Evolutionary conservation across 148 eudicot genomes (phyloP), one percentile per base, ranked within the genome.

Genomic region (Limonium bicolor): DNA sequence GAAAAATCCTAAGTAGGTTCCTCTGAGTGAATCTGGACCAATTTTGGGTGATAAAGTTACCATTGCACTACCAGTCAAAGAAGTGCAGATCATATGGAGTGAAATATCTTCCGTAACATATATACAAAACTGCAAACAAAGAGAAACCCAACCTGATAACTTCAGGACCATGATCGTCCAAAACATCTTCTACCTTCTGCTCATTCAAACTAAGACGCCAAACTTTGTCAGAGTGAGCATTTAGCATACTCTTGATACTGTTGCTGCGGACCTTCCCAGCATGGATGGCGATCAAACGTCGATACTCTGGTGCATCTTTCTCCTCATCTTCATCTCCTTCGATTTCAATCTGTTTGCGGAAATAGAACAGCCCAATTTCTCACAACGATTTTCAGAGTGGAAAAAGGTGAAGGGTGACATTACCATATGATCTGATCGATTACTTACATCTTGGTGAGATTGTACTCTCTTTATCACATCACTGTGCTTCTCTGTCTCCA

Each of bases 1-100:
- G 94, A 50, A 60, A 82, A 24, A 78, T 49, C 58, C 86, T 82
- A 13, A 82, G 74, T 13, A 82, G 39, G 54, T 82, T 78, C 51
- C 56, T 53, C 46, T 70, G 86, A 4, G 86, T 82, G 65, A 82
- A 78, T 59, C 94, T 82, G 42, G 7, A 23, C 5, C 11, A 11
- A 20, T 4, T 16, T n/a, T 43, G 27, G 7, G 7, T 8, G n/a
- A 40, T 1, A 2, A 10, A 19, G 2, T 20, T 40, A 40, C 18
- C n/a, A 12, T 24, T 17, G 11, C 4, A 4, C 23, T 1, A 1
- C 33, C 12, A 29, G 12, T 29, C 33, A n/a, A 29, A 29, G 12
- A 29, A 8, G 10, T n/a, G 33, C 7, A 29, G 12, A 8, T n/a
- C n/a, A n/a, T n/a, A n/a, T 33, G n/a, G 15, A 5, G 15, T 33